A percentile compares a stretch with the other conserved stretches of the same genome.
phyloP scores from a whole-genome alignment of 2,329 filamentous ascomycete species.

The Hysterium pulicare region DNA sequence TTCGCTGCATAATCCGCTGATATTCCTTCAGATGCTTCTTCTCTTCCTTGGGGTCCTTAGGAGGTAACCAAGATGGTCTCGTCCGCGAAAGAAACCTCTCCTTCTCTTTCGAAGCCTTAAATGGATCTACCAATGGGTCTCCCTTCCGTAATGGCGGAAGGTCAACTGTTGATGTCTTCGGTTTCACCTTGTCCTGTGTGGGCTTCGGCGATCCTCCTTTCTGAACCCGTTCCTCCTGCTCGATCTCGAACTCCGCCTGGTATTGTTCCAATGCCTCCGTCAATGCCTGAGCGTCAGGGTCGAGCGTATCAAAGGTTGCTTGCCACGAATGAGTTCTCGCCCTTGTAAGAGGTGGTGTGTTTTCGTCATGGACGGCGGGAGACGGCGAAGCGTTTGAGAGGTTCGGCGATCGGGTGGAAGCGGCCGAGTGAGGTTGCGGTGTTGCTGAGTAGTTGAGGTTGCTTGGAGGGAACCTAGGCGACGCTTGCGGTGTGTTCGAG shows the following conservation, averaged over 20 bases:
- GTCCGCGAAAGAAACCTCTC: slow-evolving; percentile 76
- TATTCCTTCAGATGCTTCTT: slow-evolving; percentile 82
- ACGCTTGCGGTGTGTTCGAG: slow-evolving; percentile 15
- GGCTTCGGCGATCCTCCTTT: slow-evolving; percentile 38
- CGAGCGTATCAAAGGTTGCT: slow-evolving; percentile 65
- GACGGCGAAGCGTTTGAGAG: slow-evolving; percentile 12
- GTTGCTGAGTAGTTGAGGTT: not conserved
- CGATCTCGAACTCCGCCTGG: slow-evolving; percentile 58
- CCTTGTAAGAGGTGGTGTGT: slow-evolving; percentile 14
- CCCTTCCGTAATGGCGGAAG: slow-evolving; percentile 66
- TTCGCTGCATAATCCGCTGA: slow-evolving; percentile 72
- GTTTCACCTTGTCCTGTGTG: slow-evolving; percentile 46
- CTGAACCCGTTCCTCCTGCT: slow-evolving; percentile 52
- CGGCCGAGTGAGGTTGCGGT: slow-evolving; percentile 15
- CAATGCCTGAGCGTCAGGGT: slow-evolving; percentile 67
- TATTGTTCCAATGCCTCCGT: slow-evolving; percentile 80
- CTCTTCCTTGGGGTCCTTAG: slow-evolving; percentile 88
- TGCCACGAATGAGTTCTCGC: slow-evolving; percentile 70
- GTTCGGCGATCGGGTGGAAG: slow-evolving; percentile 19
- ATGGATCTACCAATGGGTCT: slow-evolving; percentile 79
- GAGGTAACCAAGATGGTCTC: slow-evolving; percentile 78
- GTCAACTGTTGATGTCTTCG: slow-evolving; percentile 48
- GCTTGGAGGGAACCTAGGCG: slow-evolving; percentile 10
- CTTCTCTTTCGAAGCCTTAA: slow-evolving; percentile 82
- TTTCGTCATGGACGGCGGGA: slow-evolving; percentile 15